Evolutionary conservation across 1,284 basidiomycete species (phyloP), one percentile per base, ranked within the genome.

Genomic region (Rhodotorula sp.): DNA sequence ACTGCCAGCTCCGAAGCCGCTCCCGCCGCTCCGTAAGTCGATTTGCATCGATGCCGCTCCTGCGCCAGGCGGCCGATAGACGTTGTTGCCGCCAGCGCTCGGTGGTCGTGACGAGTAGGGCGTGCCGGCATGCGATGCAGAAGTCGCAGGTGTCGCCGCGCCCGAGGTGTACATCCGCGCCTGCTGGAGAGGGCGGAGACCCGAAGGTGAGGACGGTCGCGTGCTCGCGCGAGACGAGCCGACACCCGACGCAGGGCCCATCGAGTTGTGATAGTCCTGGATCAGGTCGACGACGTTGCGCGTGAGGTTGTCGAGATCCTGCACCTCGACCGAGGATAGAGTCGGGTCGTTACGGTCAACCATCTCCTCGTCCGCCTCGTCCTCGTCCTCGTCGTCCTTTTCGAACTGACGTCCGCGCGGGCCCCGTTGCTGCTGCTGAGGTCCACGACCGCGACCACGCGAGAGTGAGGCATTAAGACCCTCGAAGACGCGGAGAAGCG

Each of bases 401-500:
- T 70, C 68, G 31, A 70, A 62, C 58, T 69, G 68, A 37, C 67
- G 47, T 2, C 64, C 67, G 26, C 63, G 65, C 58, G 44, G 46
- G 20, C n/a, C 61, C 20, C 34, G 61, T 28, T 34, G 53, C 31
- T 40, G 44, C 46, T 34, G 30, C 34, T 58, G 47, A 37, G n/a
- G 13, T 18, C 44, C 44, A 34, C 50, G 50, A 28, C 50, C 40
- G 46, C 64, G 64, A 0, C 64, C 58, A 9, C 58, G 58, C 46
- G 24, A 30, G 61, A 75, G 72, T 18, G 67, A 67, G 26, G 70
- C 74, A 44, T 66, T 70, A 34, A 94, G 88, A 34, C 94, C 93
- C 77, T 97, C 91, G 76, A 94, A 97, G 2, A 96, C 91, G 54
- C 94, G 87, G 62, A 94, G 83, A 87, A 97, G 88, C 78, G 90